Conservation (phyloP, 106 monocot genomes). For the Platanthera guangdongensis region DNA sequence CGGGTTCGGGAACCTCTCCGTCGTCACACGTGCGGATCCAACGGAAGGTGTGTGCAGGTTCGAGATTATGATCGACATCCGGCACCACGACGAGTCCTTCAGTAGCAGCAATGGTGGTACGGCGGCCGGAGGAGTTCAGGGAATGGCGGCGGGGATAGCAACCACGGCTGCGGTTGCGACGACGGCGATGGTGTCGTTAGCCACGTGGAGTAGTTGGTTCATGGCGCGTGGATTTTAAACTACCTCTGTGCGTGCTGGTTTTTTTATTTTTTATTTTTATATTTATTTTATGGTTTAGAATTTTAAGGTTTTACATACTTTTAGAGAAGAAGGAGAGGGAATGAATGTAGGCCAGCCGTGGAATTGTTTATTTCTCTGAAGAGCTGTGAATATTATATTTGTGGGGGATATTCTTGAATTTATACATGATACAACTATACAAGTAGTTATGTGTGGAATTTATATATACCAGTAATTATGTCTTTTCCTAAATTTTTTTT, state of each 20-base stretch:
- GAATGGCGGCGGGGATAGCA: neutral
- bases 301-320: neutral
- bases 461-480: too few relatives aligned
- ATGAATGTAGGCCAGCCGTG: too few relatives aligned
- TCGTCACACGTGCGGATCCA: constrained; percentile 55
- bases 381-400: too few relatives aligned
- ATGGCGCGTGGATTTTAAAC: neutral
- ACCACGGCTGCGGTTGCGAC: neutral
- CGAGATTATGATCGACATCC: constrained; percentile 69
- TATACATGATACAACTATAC: too few relatives aligned
- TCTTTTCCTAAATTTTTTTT: too few relatives aligned
- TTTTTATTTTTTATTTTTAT: too few relatives aligned
- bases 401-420: too few relatives aligned
- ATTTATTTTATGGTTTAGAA: too few relatives aligned
- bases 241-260: neutral
- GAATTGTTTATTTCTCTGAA: too few relatives aligned
- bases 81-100: constrained; percentile 25
- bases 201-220: neutral
- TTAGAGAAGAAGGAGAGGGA: neutral
- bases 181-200: neutral
- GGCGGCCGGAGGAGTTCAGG: neutral
- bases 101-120: neutral
- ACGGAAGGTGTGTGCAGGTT: constrained; percentile 53
- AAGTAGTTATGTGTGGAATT: too few relatives aligned
- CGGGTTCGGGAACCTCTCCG: constrained; percentile 35